Base-by-base conservation (phyloP, 2,329 filamentous ascomycete species). In the Fusarium algeriense region DNA sequence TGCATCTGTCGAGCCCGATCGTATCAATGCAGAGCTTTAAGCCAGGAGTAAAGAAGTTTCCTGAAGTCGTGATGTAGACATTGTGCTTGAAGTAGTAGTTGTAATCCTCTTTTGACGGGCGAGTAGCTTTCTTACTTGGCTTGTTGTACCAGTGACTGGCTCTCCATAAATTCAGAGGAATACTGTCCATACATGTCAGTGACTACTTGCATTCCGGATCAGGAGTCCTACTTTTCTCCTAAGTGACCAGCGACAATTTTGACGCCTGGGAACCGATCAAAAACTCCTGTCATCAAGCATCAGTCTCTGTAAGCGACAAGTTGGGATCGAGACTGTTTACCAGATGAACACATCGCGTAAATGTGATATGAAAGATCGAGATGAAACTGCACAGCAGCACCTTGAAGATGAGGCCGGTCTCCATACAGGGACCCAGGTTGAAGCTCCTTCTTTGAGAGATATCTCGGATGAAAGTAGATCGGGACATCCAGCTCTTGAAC, bases 321-420 rank as follows among this genome's bases (percentile, higher is more conserved):
- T 17, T 9, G 19, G 3, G 14, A 28, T 8, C 2, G 5, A 2
- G 5, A 5, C 1, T 6, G 10, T 38, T 7, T 15, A 35, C 68
- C 66, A 17, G 62, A 70, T 2, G 66, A 70, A 12, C 68, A 70
- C n/a, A 70, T 26, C 0, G 66, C 57, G 7, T 67, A 66, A 6
- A 70, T 57, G 5, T 70, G 68, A 3, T 66, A 70, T 5, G 48
- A 61, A 1, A 55, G 49, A 23, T 55, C 66, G 9, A 67, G 12
- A 11, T 54, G 63, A 3, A 68, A 67, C 17, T 67, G 63, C 1
- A 68, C 65, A 3, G 63, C 63, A 0, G 65, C 65, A 0, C 65
- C 63, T 4, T 62, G 50, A 2, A 68, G 30, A 20, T 70, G 68
- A 12, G 58, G 64, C 1, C 61, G 57, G 0, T 55, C 44, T 4